Base-by-base conservation (phyloP, 192 early-diverging fungal genomes). In the Backusella tarrabulga region DNA sequence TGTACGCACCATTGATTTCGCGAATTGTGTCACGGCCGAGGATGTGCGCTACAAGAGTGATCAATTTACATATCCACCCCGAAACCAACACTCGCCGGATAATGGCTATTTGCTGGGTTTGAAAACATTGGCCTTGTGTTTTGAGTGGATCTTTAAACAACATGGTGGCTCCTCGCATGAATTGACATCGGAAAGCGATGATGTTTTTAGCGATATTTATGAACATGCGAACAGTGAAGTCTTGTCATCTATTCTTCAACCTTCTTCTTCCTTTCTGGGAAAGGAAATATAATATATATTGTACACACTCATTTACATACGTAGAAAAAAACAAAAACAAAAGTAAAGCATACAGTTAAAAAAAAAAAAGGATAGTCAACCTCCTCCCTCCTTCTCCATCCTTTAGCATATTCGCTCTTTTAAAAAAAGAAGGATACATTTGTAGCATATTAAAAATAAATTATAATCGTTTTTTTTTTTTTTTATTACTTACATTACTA, bases 1-100 rank as follows among this genome's bases (percentile, higher is more conserved):
- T 74, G 81, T 99, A 32, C 91, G 92, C 42, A 95, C 98, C 80
- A 99, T 99, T 77, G 98, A 99, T 81, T 99, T 99, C 84, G 95
- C 96, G 6, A 92, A 98, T 71, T 96, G 95, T 77, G 91, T 95
- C 0, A 90, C 91, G 2, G 85, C 86, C 12, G 84, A 83, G 5
- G 83, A 86, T 44, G 74, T 74, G 38, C 78, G 71, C 8, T 40
- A 46, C 23, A 54, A 74, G 21, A 46, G 66, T 1, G 17, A 75
- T n/a, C 26, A 73, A 8, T 76, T 80, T 56, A 78, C 42, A 2
- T 88, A 86, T 74, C 86, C 88, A 6, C 87, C 88, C 0, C 78
- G 81, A 72, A 79, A 84, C n/a, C 75, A 78, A 15, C 56, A 29
- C 2, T 78, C 84, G 21, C 91, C 93, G 4, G 95, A 96, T 79